phyloP scores from a whole-genome alignment of 2,329 filamentous ascomycete species.

The Aquanectria penicillioides region DNA sequence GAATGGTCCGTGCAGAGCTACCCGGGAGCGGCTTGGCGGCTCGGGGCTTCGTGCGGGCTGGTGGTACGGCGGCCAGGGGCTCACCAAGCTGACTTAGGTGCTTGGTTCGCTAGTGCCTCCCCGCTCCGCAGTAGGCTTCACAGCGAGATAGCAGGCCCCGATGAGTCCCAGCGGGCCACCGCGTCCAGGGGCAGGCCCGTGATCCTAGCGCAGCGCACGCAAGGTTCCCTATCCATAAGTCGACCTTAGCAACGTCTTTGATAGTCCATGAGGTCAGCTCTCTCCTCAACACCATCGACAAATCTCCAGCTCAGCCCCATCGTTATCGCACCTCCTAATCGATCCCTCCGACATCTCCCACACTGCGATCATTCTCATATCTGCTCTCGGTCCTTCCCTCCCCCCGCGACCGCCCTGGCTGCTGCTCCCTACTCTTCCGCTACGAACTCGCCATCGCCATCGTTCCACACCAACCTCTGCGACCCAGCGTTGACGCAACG shows the following conservation, averaged over 20 bases:
- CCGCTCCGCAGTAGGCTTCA: too few relatives aligned
- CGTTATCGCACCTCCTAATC: constrained; percentile 33
- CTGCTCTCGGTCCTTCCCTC: too few relatives aligned
- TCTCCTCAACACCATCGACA: constrained; percentile 39
- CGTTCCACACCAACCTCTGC: constrained; percentile 38
- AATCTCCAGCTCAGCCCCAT: constrained; percentile 34
- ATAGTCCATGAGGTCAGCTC: constrained; percentile 35
- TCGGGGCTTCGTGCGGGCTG: background rate
- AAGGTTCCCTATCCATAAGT: constrained; percentile 15
- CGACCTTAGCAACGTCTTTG: constrained; percentile 12
- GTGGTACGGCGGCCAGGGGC: too few relatives aligned
- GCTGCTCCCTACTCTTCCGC: constrained; percentile 24
- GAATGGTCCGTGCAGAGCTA: constrained; percentile 1
- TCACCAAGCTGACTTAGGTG: background rate
- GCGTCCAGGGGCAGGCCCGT: constrained; percentile 21
- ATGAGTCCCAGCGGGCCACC: background rate
- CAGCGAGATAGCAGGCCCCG: too few relatives aligned
- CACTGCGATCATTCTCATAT: constrained; percentile 15
- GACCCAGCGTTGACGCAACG: constrained; percentile 31
- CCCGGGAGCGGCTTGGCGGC: background rate
- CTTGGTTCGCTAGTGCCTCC: background rate
- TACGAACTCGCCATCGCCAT: constrained; percentile 29
- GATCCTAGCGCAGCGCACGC: constrained; percentile 29
- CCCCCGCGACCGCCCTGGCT: constrained; percentile 20
- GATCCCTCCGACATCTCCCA: constrained; percentile 2